Percentiles rank a stretch among this genome's conserved stretches.
phyloP scores from a whole-genome alignment of 2,329 filamentous ascomycete genomes.

The Fusarium palustre region DNA sequence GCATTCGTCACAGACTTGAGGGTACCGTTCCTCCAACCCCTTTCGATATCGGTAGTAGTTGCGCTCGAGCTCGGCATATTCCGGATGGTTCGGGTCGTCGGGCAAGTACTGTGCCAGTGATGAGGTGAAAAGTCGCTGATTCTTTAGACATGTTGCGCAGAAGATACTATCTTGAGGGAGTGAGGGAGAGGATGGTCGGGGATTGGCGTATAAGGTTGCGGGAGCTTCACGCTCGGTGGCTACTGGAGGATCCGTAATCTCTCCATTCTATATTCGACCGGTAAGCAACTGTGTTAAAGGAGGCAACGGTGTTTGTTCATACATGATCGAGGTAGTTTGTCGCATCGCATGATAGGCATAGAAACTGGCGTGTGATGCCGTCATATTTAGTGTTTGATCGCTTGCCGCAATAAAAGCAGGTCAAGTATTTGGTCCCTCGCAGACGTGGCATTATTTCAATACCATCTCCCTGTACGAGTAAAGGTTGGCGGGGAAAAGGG shows the following conservation, averaged over 20 bases:
- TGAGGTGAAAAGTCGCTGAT: conserved; percentile 84
- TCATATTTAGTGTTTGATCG: conserved; percentile 71
- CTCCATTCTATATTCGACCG: conserved; percentile 72
- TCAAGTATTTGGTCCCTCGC: conserved; percentile 60
- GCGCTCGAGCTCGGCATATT: conserved; percentile 75
- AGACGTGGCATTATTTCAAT: conserved; percentile 57
- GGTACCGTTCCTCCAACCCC: conserved; percentile 84
- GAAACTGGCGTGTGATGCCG: conserved; percentile 72
- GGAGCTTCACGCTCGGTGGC: conserved; percentile 60
- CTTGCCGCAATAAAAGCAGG: conserved; percentile 87
- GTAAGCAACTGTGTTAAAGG: not conserved
- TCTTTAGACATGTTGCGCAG: conserved; percentile 86
- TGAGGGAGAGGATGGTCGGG: conserved; percentile 49
- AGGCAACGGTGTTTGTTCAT: conserved; percentile 8
- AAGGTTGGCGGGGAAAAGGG: not conserved
- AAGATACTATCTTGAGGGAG: conserved; percentile 58
- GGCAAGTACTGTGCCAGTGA: conserved; percentile 84
- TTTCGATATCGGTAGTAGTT: conserved; percentile 77
- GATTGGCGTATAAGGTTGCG: conserved; percentile 61
- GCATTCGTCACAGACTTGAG: conserved; percentile 87
- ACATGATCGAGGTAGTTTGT: conserved; percentile 92
- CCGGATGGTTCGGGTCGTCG: conserved; percentile 71
- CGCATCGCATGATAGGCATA: conserved; percentile 83
- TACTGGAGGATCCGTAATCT: conserved; percentile 88
- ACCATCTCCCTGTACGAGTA: conserved; percentile 10